Evolutionary conservation across 2,329 filamentous ascomycete genomes (phyloP).

Genomic region (Exophiala sideris): DNA sequence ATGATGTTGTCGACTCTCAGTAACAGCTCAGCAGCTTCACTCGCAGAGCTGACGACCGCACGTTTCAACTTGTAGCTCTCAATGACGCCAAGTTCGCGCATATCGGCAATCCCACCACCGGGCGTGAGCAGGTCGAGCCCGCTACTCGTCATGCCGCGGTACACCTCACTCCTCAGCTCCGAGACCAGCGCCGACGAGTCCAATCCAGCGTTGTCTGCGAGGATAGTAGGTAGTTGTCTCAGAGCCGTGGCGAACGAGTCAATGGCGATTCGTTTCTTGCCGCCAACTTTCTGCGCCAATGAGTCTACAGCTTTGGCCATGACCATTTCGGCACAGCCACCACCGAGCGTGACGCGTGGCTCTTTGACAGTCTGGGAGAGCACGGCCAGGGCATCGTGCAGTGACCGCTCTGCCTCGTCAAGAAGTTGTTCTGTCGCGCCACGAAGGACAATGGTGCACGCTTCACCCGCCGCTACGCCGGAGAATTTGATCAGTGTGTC

Average conservation of each 20-base stretch:
- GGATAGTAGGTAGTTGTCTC: conserved; percentile 89
- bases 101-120: conserved; percentile 89
- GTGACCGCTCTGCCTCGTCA: conserved; percentile 91
- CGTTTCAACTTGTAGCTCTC: conserved; percentile 99
- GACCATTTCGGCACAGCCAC: conserved; percentile 95
- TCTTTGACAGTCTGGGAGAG: conserved; percentile 95
- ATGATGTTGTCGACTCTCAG: conserved; percentile 98
- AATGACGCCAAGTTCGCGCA: conserved; percentile 91
- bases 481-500: conserved; percentile 98
- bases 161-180: conserved; percentile 86
- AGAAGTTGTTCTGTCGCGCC: conserved; percentile 95
- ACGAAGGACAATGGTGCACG: conserved; percentile 93
- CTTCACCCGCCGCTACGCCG: conserved; percentile 86
- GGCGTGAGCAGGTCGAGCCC: conserved; percentile 85
- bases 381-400: conserved; percentile 94
- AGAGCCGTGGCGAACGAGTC: conserved; percentile 84
- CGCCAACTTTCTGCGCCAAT: conserved; percentile 87
- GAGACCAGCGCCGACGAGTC: conserved; percentile 94
- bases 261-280: conserved; percentile 94
- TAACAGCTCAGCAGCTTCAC: conserved; percentile 92
- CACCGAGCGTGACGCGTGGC: conserved; percentile 88
- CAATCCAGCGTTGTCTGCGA: conserved; percentile 94
- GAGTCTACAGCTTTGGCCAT: conserved; percentile 98
- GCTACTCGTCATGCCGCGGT: conserved; percentile 88
- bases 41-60: conserved; percentile 94